A percentile compares a stretch with the other conserved stretches of the same genome.
Evolutionary conservation across 2,329 filamentous ascomycete species (phyloP).

Genomic region (Chaetomium sp.): DNA sequence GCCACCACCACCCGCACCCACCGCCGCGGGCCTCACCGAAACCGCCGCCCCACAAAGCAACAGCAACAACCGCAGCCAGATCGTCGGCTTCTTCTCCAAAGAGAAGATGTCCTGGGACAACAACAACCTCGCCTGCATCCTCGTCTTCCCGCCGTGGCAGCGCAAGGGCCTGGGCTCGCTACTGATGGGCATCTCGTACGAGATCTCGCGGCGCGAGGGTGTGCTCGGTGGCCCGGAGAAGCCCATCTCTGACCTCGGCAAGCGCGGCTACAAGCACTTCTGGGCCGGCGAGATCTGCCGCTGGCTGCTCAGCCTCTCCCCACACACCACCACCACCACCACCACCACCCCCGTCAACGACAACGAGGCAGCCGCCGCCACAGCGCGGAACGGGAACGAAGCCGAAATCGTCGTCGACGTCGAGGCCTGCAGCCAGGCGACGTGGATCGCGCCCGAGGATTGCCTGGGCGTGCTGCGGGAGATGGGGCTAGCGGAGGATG

Average conservation of each 20-base stretch:
- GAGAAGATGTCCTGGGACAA: conserved; percentile 99
- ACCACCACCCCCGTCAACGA: background rate
- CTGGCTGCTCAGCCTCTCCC: conserved; percentile 54
- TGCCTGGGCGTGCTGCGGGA: conserved; percentile 75
- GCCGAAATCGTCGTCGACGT: conserved; percentile 62
- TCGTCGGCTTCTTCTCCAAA: conserved; percentile 97
- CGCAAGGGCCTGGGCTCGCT: conserved; percentile 83
- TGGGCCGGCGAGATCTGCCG: conserved; percentile 84
- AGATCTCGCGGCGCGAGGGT: conserved; percentile 80
- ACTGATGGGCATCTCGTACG: conserved; percentile 91
- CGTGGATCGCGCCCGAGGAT: conserved; percentile 85
- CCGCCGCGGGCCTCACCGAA: conserved; percentile 20
- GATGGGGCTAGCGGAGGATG: conserved; percentile 72
- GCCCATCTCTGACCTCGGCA: conserved; percentile 83
- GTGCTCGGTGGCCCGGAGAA: conserved; percentile 91
- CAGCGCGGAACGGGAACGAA: background rate
- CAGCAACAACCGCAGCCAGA: conserved; percentile 48
- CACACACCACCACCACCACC: background rate
- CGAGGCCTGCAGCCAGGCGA: conserved; percentile 71
- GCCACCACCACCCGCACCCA: conserved; percentile 42
- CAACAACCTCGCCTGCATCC: conserved; percentile 95
- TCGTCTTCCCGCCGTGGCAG: conserved; percentile 95
- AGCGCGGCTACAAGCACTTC: conserved; percentile 78
- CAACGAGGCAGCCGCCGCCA: no score
- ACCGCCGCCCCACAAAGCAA: conserved; percentile 25